Evolutionary conservation across 2,329 filamentous ascomycete species (phyloP), one percentile per base, ranked within the genome.

Genomic region (Trichoderma guizhouense): DNA sequence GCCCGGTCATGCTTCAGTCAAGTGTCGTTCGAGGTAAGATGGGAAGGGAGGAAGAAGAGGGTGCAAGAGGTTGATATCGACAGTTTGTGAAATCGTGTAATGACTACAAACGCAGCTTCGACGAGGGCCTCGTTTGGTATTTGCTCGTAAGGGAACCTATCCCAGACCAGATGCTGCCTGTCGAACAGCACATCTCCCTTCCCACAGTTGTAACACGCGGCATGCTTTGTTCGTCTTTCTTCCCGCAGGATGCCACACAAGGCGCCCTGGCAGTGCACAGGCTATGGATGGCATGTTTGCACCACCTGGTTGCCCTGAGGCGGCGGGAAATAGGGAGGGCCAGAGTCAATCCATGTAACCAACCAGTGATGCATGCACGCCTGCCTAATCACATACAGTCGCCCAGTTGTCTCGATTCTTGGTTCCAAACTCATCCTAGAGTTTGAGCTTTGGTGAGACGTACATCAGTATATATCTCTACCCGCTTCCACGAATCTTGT

Each of bases 401-500:
- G 9, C n/a, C 9, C 80, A 79, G 68, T 30, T 80, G 77, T 15
- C 74, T 73, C 1, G 74, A 62, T 74, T 82, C 81, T 1, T 74
- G 60, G 69, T 82, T 80, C 82, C 82, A 83, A 73, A 80, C 78
- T 7, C 73, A 72, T 5, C 81, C 81, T 28, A 82, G 77, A 57
- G 83, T 77, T 73, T 80, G 77, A 8, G 82, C 82, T 83, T 55
- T 6, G 21, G 14, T 18, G 12, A n/a, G 4, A 30, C 55, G 6
- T 28, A 11, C 36, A 57, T 78, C 70, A 79, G 76, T 71, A 32
- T 67, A 14, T 34, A 34, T 34, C 1, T 5, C 12, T 36, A 15
- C 34, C 34, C 7, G 34, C 14, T 15, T 36, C 34, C 34, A 5
- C 34, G 14, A 36, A 36, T 36, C 5, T 36, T 36, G 12, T 36